These are phyloP conservation scores for Theileria parva DNA, from an alignment of 169 alveolate species.

Conservation along the genomic window DNA sequence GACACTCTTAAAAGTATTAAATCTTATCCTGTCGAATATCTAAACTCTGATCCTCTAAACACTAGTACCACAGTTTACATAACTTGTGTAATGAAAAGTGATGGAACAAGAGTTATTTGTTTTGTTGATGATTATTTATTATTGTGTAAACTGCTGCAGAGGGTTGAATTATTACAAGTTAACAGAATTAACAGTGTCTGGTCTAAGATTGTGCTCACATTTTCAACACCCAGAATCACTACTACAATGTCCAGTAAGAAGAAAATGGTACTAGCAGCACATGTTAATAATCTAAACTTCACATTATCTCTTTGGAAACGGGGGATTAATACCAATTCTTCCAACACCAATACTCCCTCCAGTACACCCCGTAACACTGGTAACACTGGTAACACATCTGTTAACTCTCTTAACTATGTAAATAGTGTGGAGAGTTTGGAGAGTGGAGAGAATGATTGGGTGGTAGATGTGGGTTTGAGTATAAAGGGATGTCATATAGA, in stretches of 20 bases:
- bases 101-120: conserved; percentile 14
- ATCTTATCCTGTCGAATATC: neutral
- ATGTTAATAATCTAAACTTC: conserved; percentile 53
- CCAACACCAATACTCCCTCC: neutral
- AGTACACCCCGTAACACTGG: neutral
- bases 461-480: conserved; percentile 56
- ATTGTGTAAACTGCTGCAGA: neutral
- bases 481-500: conserved; percentile 80
- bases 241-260: conserved; percentile 70
- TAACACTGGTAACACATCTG: neutral
- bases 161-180: conserved; percentile 5
- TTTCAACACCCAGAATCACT: conserved; percentile 72
- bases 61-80: neutral
- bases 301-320: conserved; percentile 17
- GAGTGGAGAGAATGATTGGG: conserved; percentile 39
- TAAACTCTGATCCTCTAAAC: neutral
- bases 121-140: conserved; percentile 6
- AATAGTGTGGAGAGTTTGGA: neutral
- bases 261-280: conserved; percentile 73
- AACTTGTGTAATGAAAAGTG: conserved; percentile 2
- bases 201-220: conserved; percentile 58
- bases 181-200: conserved; percentile 20
- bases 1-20: conserved; percentile 7
- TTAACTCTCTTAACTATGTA: too few species aligned
- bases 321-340: neutral